Conservation (phyloP, 2,329 filamentous ascomycete species). For the Leptographium procerum region DNA sequence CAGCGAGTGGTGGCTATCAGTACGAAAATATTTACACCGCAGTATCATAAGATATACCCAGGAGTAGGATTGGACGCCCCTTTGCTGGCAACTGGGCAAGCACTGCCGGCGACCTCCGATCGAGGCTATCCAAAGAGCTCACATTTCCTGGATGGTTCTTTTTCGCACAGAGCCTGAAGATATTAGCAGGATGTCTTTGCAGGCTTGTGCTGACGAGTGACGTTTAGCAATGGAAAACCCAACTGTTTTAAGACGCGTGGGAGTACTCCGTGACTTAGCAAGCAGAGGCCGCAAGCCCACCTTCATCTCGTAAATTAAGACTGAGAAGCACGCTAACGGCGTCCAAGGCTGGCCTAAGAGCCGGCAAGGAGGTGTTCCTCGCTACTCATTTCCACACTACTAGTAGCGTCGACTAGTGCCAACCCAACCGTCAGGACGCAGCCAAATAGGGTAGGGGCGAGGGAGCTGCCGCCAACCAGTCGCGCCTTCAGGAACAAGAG, state of each 20-base stretch:
- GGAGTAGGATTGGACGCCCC: not conserved
- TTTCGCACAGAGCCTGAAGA: too few species aligned
- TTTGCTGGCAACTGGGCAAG: too few species aligned
- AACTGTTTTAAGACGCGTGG: too few species aligned
- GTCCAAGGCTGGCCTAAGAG: not conserved
- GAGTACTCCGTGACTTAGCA: too few species aligned
- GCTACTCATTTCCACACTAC: not conserved
- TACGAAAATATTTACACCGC: not conserved
- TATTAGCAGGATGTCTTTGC: too few species aligned
- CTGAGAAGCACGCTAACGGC: not conserved
- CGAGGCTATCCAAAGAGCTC: too few species aligned
- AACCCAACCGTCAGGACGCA: not conserved
- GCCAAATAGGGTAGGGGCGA: not conserved
- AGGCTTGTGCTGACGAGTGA: too few species aligned
- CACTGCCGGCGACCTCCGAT: too few species aligned
- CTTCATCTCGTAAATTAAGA: not conserved
- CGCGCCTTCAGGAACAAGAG: not conserved
- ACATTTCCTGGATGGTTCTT: too few species aligned
- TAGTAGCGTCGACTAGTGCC: not conserved
- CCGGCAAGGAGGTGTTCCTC: not conserved
- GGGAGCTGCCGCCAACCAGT: not conserved
- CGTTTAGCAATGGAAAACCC: too few species aligned
- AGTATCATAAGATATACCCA: not conserved
- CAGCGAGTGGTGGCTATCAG: not conserved
- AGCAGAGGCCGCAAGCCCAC: not conserved